Percentiles rank a stretch among this genome's conserved stretches.
phyloP scores from a whole-genome alignment of 2,329 filamentous ascomycete genomes.

The Bipolaris cookei region DNA sequence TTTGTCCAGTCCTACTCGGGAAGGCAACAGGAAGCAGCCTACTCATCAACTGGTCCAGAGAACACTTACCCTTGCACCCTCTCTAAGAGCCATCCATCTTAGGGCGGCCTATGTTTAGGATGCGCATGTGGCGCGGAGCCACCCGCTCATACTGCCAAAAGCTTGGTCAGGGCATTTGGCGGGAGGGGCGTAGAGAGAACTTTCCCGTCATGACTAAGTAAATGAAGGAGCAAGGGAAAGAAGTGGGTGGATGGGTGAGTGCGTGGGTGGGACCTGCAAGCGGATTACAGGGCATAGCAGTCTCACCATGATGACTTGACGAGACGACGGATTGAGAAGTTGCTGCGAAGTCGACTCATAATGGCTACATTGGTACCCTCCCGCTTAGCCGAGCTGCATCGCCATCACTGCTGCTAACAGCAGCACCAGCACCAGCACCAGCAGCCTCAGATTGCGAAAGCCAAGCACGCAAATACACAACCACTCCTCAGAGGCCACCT shows the following conservation, averaged over 20 bases:
- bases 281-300: background rate
- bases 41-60: background rate
- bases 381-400: background rate
- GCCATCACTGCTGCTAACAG: background rate
- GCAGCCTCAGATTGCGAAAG: no score
- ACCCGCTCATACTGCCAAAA: constrained; percentile 8
- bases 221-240: background rate
- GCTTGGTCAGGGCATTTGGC: constrained; percentile 5
- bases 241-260: no score
- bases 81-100: background rate
- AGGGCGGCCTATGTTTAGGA: constrained; percentile 9
- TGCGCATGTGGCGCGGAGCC: constrained; percentile 11
- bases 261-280: background rate
- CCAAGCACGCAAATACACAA: background rate
- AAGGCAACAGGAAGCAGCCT: background rate
- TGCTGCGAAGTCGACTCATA: background rate
- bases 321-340: background rate
- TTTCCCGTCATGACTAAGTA: background rate
- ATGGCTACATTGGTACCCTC: background rate
- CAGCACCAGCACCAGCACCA: background rate
- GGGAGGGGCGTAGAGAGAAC: background rate
- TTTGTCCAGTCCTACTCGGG: constrained; percentile 1
- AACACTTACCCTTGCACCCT: background rate
- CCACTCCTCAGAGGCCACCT: background rate
- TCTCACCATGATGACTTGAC: background rate